These are phyloP conservation scores for Xylaria sp. DNA, from an alignment of 2,329 filamentous ascomycete species.

Conservation along the genomic window DNA sequence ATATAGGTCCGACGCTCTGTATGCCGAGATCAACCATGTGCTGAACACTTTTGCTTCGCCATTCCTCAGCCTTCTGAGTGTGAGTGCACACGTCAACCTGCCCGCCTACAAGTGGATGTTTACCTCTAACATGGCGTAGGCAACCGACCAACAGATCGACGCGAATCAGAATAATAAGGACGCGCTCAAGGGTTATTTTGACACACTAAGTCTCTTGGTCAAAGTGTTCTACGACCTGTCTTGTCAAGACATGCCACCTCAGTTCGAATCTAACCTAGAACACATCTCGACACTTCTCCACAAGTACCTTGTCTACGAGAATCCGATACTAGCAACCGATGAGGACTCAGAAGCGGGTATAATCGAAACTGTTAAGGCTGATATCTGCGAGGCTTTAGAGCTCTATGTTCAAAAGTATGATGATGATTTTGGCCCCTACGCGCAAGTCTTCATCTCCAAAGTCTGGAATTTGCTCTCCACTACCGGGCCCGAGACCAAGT, in stretches of 20 bases:
- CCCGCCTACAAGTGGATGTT: background rate
- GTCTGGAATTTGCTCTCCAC: conserved; percentile 91
- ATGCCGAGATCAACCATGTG: conserved; percentile 96
- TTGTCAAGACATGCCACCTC: conserved; percentile 93
- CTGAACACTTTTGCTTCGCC: conserved; percentile 81
- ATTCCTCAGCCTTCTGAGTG: conserved; percentile 79
- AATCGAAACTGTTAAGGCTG: conserved; percentile 86
- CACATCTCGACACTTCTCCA: conserved; percentile 80
- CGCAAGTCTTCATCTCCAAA: conserved; percentile 83
- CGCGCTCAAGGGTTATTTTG: conserved; percentile 77
- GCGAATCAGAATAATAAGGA: conserved; percentile 77
- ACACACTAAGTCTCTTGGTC: conserved; percentile 84
- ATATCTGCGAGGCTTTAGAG: conserved; percentile 89
- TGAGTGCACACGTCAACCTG: conserved; percentile 46
- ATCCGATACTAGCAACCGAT: conserved; percentile 78
- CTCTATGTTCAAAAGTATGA: conserved; percentile 95
- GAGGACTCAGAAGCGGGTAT: conserved; percentile 89
- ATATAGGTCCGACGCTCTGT: conserved; percentile 90
- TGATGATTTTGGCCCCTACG: conserved; percentile 84
- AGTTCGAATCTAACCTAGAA: conserved; percentile 87
- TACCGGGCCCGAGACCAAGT: conserved; percentile 86
- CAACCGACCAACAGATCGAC: conserved; percentile 73
- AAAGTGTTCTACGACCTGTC: conserved; percentile 96
- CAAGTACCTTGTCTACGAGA: conserved; percentile 92
- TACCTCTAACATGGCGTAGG: conserved; percentile 47